A percentile compares a stretch with the other conserved stretches of the same genome.
Evolutionary conservation across 1,284 basidiomycete species (phyloP).

Genomic region (Agaricales sp.): DNA sequence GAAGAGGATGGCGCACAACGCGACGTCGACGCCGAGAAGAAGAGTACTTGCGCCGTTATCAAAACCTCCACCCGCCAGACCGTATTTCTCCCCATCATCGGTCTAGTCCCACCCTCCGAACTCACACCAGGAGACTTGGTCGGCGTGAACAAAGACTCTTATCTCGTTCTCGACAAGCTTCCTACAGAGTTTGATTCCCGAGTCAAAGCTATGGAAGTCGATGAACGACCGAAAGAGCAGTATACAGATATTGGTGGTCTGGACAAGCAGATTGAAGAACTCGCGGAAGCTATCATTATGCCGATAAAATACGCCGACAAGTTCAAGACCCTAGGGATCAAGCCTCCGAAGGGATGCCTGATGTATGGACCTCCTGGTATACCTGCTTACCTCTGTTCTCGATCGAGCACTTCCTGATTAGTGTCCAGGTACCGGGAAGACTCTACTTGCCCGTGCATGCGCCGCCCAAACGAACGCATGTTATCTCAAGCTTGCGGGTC

Average conservation of each 20-base stretch:
- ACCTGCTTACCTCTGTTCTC: conserved; percentile 10
- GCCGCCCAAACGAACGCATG: conserved; percentile 97
- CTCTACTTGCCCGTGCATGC: conserved; percentile 93
- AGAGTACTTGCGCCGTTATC: conserved; percentile 97
- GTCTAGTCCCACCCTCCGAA: conserved; percentile 87
- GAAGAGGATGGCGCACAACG: conserved; percentile 92
- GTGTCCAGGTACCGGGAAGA: conserved; percentile 91
- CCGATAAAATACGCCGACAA: conserved; percentile 95
- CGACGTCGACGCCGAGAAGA: conserved; percentile 89
- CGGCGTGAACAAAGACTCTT: conserved; percentile 99
- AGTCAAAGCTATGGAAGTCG: conserved; percentile 99
- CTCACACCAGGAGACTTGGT: conserved; percentile 91
- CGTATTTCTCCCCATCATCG: conserved; percentile 96
- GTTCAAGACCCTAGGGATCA: conserved; percentile 95
- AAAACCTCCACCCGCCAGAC: conserved; percentile 98
- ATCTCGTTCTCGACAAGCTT: conserved; percentile 91
- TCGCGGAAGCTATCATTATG: conserved; percentile 88
- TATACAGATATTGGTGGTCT: conserved; percentile 97
- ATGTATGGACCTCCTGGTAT: conserved; percentile 94
- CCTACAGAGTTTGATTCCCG: conserved; percentile 98
- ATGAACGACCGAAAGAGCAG: conserved; percentile 97
- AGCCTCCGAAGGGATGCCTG: conserved; percentile 94
- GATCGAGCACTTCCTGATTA: conserved; percentile 6
- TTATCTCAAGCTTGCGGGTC: conserved; percentile 96
- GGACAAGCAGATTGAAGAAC: conserved; percentile 99